These are phyloP conservation scores for Eimeria acervulina DNA, from an alignment of 169 alveolate genomes.

Conservation along the genomic window DNA sequence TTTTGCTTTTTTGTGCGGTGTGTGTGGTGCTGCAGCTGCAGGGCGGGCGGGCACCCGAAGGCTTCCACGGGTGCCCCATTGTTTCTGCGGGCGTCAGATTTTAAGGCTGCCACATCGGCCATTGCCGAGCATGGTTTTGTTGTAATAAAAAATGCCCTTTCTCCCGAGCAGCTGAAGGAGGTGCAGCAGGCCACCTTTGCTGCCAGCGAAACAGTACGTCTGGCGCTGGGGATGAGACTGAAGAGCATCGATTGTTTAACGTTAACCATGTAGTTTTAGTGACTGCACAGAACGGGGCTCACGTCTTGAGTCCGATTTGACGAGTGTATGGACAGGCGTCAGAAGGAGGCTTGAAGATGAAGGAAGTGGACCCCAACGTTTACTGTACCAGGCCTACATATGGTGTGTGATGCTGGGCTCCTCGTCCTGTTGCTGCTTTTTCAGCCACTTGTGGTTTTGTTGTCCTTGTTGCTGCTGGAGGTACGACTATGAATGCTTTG, in stretches of 20 bases:
- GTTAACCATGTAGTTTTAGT: neutral
- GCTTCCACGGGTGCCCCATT: neutral
- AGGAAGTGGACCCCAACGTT: conserved; percentile 74
- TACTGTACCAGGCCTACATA: conserved; percentile 77
- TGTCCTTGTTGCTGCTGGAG: neutral
- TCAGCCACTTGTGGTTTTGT: neutral
- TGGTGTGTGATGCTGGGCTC: conserved; percentile 21
- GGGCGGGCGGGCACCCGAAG: neutral
- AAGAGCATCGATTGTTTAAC: neutral
- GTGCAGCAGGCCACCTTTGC: conserved; percentile 66
- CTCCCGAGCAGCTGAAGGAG: conserved; percentile 59
- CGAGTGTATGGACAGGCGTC: conserved; percentile 48
- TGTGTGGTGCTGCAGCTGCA: conserved; percentile 46
- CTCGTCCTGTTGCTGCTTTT: neutral
- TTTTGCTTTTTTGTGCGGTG: neutral
- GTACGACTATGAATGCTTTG: neutral
- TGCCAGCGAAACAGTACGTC: conserved; percentile 35
- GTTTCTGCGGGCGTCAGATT: conserved; percentile 67
- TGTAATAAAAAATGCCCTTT: conserved; percentile 29
- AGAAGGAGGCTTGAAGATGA: conserved; percentile 70
- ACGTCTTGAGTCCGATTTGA: neutral
- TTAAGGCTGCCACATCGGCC: conserved; percentile 30
- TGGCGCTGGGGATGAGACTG: neutral
- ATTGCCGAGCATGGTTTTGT: conserved; percentile 31
- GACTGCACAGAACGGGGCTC: neutral